phyloP scores from a whole-genome alignment of 2,329 filamentous ascomycete species.

The Seiridium cupressi region DNA sequence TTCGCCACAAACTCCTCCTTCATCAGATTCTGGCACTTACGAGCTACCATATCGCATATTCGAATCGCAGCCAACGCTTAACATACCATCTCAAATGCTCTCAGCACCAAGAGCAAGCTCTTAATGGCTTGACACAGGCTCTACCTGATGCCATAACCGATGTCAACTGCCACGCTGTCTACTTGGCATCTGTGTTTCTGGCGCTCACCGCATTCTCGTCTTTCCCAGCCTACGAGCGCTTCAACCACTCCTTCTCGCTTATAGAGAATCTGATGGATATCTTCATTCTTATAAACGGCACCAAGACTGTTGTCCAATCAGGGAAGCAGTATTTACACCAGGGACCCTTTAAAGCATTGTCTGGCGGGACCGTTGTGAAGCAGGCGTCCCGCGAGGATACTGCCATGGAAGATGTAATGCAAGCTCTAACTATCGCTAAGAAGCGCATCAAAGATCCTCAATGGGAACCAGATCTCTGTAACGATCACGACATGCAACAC shows the following conservation, averaged over 20 bases:
- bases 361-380: no score
- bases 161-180: conserved; percentile 1
- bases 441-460: no score
- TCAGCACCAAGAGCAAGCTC: neutral
- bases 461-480: no score
- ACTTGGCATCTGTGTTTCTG: neutral
- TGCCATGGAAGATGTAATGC: no score
- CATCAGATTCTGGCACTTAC: neutral
- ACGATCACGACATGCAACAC: no score
- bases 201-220: neutral
- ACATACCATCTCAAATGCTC: neutral
- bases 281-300: neutral
- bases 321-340: no score
- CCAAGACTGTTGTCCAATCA: no score
- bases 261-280: neutral
- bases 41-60: neutral
- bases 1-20: neutral
- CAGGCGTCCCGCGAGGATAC: no score
- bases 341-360: no score
- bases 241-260: neutral
- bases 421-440: no score
- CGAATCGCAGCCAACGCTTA: neutral
- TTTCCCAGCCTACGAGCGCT: neutral
- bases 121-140: neutral
- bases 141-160: neutral